phyloP scores from a whole-genome alignment of 1,284 basidiomycete species.

The Ceratobasidium sp. region DNA sequence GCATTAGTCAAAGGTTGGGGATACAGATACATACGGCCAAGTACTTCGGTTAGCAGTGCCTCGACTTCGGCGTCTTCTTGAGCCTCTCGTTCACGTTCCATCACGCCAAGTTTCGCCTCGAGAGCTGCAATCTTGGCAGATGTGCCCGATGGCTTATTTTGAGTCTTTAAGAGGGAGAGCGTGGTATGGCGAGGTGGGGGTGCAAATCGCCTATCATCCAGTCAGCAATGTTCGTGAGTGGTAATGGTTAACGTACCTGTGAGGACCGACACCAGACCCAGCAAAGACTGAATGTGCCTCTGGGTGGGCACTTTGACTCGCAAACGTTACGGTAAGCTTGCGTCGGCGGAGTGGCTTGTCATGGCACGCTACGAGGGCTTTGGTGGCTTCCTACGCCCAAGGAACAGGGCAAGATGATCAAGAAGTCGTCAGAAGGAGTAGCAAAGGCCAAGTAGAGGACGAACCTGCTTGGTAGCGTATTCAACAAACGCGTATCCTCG shows the following conservation, averaged over 20 bases:
- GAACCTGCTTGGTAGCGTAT: conserved; percentile 81
- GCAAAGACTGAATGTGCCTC: conserved; percentile 57
- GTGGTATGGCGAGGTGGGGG: conserved; percentile 81
- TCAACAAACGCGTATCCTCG: conserved; percentile 96
- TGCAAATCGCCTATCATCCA: conserved; percentile 61
- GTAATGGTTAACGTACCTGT: conserved; percentile 49
- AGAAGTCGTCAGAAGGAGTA: conserved; percentile 50
- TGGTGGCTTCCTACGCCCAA: conserved; percentile 80
- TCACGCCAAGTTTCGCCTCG: conserved; percentile 91
- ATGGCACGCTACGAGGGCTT: conserved; percentile 80
- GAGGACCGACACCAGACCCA: conserved; percentile 31
- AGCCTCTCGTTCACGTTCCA: conserved; percentile 62
- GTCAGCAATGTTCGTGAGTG: conserved; percentile 50
- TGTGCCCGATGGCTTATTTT: conserved; percentile 73
- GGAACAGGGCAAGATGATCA: conserved; percentile 45
- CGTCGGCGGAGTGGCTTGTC: conserved; percentile 87
- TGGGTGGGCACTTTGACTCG: conserved; percentile 74
- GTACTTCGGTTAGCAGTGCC: conserved; percentile 19
- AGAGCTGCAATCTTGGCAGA: conserved; percentile 92
- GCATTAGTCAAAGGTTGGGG: neutral
- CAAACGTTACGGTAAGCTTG: conserved; percentile 89
- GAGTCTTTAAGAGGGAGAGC: conserved; percentile 85
- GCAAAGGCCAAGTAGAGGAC: conserved; percentile 57
- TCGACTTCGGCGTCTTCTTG: conserved; percentile 35
- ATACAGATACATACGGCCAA: conserved; percentile 6